Conservation (phyloP, 495 filamentous ascomycete genomes). For the Penicillium paxilli region DNA sequence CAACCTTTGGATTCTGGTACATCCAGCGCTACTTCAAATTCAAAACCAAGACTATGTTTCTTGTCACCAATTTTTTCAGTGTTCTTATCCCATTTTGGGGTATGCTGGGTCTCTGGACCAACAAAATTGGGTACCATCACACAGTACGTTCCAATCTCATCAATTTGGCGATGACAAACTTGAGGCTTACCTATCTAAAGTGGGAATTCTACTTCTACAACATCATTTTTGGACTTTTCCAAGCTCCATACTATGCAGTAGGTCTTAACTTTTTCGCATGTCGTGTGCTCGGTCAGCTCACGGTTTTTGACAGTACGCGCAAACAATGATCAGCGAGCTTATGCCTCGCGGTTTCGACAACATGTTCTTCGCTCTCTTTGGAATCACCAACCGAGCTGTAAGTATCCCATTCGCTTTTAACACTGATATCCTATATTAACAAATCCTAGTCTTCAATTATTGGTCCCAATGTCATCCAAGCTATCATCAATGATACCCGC, state of each 20-base stretch:
- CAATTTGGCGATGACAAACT: neutral
- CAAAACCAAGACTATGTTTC: constrained; percentile 50
- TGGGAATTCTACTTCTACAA: constrained; percentile 56
- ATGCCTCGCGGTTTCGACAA: constrained; percentile 53
- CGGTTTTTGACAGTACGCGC: constrained; percentile 35
- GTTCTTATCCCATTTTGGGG: constrained; percentile 53
- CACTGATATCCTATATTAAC: neutral
- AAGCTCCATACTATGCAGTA: constrained; percentile 53
- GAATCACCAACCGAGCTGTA: constrained; percentile 52
- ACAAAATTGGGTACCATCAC: constrained; percentile 47
- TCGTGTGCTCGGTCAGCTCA: neutral
- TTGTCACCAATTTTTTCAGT: constrained; percentile 49
- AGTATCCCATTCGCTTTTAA: constrained; percentile 13
- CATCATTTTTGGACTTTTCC: constrained; percentile 48
- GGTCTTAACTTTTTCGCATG: neutral
- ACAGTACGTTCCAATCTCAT: constrained; percentile 22
- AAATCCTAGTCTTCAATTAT: constrained; percentile 47
- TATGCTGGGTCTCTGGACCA: constrained; percentile 51
- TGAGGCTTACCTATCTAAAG: constrained; percentile 17
- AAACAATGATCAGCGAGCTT: constrained; percentile 56
- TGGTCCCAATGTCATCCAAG: constrained; percentile 51
- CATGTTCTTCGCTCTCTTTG: constrained; percentile 55
- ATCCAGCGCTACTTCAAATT: constrained; percentile 50
- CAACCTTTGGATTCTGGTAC: constrained; percentile 53
- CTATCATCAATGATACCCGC: constrained; percentile 47